Evolutionary conservation across 31 red algal genomes (phyloP).

Genomic region (Porphyra umbilicalis): DNA sequence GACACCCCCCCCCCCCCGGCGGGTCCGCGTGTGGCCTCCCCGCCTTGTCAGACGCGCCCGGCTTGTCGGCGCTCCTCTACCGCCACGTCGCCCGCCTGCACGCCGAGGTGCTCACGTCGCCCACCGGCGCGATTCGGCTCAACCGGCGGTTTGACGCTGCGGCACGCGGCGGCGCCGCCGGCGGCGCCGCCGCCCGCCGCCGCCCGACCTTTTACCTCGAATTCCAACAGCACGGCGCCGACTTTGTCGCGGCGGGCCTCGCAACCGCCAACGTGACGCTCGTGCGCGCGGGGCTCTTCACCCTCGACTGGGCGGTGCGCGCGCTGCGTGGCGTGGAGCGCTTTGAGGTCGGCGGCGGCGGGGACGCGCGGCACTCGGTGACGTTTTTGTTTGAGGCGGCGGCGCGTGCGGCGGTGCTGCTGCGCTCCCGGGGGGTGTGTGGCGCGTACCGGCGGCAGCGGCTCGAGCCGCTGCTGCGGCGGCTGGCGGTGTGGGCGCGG

Average conservation of each 20-base stretch:
- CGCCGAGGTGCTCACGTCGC: background rate
- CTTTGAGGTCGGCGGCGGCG: background rate
- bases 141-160: background rate
- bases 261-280: background rate
- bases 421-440: background rate
- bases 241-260: background rate
- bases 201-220: background rate
- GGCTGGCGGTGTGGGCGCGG: background rate
- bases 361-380: background rate
- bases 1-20: background rate
- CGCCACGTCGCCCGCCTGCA: background rate
- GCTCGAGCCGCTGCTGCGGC: background rate
- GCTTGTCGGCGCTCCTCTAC: background rate
- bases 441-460: background rate
- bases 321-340: background rate
- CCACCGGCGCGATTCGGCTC: background rate
- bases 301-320: background rate
- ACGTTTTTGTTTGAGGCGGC: background rate
- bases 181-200: background rate
- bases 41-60: background rate
- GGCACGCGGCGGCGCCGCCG: background rate
- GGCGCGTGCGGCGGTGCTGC: background rate
- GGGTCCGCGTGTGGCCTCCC: background rate
- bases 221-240: background rate
- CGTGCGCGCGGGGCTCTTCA: background rate